Evolutionary conservation across 306 rosid species (phyloP).

Genomic region (Vigna radiata): DNA sequence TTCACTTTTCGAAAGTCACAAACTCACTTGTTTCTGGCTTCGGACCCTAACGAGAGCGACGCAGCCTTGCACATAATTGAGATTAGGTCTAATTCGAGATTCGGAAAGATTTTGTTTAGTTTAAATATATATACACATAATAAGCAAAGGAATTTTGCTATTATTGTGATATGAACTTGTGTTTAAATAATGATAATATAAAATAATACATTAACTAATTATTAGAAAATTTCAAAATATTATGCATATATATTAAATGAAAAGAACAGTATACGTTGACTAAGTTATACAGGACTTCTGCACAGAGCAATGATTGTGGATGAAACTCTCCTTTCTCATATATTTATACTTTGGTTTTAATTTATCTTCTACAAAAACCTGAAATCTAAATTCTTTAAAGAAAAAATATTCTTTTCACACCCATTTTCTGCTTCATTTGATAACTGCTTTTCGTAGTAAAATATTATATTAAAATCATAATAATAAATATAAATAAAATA

Average conservation of each 20-base stretch:
- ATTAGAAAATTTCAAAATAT: background rate
- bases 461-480: too few relatives aligned
- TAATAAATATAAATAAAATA: too few relatives aligned
- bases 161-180: background rate
- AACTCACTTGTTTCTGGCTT: too few relatives aligned
- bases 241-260: background rate
- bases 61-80: background rate
- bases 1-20: background rate
- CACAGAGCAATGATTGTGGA: background rate
- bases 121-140: background rate
- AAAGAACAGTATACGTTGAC: background rate
- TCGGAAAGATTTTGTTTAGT: background rate
- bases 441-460: too few relatives aligned
- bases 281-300: background rate
- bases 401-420: too few relatives aligned
- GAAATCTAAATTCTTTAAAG: background rate
- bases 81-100: background rate
- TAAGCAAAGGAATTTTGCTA: background rate
- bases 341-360: too few relatives aligned
- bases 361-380: background rate
- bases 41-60: background rate
- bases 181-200: background rate
- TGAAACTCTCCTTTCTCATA: background rate
- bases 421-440: too few relatives aligned
- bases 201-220: background rate